A percentile compares a stretch with the other conserved stretches of the same genome.
These are phyloP conservation scores for Ensete ventricosum DNA, from an alignment of 176 grass and related monocot species.

Conservation along the genomic window DNA sequence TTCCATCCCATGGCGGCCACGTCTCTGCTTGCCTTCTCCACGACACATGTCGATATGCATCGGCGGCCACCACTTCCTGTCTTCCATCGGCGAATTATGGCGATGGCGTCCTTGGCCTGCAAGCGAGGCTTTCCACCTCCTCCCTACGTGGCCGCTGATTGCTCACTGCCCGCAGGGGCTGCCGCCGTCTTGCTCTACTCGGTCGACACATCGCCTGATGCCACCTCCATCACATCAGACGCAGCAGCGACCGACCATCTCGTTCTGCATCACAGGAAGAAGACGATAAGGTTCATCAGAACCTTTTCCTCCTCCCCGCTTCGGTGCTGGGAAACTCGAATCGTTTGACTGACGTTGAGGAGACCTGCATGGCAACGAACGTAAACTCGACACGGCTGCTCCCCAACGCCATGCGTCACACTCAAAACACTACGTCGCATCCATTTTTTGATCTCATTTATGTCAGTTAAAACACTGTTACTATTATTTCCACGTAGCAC, in stretches of 20 bases:
- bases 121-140: background rate
- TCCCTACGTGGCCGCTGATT: background rate
- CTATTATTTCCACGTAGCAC: too few relatives aligned
- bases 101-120: background rate
- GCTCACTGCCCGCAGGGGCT: too few relatives aligned
- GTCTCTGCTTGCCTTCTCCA: background rate
- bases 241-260: too few relatives aligned
- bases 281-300: background rate
- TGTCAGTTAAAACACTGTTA: too few relatives aligned
- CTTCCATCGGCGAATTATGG: background rate
- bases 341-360: too few relatives aligned
- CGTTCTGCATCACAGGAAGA: background rate
- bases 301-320: too few relatives aligned
- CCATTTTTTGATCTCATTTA: too few relatives aligned
- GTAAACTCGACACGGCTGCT: too few relatives aligned
- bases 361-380: background rate
- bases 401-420: too few relatives aligned
- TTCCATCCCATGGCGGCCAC: background rate
- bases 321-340: too few relatives aligned
- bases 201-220: background rate
- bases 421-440: too few relatives aligned
- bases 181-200: background rate
- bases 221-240: background rate
- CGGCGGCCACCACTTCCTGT: background rate
- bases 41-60: background rate